Evolutionary conservation across 805 yeast genomes (phyloP).

Genomic region (Tetrapisispora phaffii): DNA sequence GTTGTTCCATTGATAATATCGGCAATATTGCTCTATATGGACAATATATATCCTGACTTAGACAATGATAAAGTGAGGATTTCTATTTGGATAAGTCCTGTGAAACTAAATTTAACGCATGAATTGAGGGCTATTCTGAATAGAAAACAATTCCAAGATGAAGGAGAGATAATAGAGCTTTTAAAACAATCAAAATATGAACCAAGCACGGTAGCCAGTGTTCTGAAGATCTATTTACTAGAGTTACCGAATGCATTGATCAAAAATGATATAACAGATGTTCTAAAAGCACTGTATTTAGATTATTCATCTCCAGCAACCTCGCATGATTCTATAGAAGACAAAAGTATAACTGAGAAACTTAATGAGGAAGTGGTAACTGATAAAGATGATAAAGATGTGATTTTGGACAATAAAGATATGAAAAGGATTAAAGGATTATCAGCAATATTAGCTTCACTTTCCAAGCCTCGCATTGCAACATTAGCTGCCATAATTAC

Average conservation of each 20-base stretch:
- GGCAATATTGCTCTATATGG: conserved; percentile 55
- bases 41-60: conserved; percentile 58
- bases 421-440: conserved; percentile 47
- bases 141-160: conserved; percentile 22
- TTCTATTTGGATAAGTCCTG: conserved; percentile 58
- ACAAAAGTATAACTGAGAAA: neutral
- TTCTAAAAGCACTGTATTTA: conserved; percentile 56
- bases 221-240: conserved; percentile 60
- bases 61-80: conserved; percentile 59
- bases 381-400: neutral
- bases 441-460: conserved; percentile 53
- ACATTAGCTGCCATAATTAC: conserved; percentile 72
- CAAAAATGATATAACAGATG: conserved; percentile 53
- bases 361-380: neutral
- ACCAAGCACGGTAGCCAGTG: conserved; percentile 56
- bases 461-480: conserved; percentile 64
- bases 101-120: conserved; percentile 52
- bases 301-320: conserved; percentile 31
- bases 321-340: conserved; percentile 9
- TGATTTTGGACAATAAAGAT: conserved; percentile 12
- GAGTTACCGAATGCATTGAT: conserved; percentile 75
- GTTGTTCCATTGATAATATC: conserved; percentile 63
- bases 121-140: conserved; percentile 47
- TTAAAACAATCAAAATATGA: conserved; percentile 28
- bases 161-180: conserved; percentile 28